Conservation (phyloP, 176 grass and related monocot genomes). For the Olyra latifolia region DNA sequence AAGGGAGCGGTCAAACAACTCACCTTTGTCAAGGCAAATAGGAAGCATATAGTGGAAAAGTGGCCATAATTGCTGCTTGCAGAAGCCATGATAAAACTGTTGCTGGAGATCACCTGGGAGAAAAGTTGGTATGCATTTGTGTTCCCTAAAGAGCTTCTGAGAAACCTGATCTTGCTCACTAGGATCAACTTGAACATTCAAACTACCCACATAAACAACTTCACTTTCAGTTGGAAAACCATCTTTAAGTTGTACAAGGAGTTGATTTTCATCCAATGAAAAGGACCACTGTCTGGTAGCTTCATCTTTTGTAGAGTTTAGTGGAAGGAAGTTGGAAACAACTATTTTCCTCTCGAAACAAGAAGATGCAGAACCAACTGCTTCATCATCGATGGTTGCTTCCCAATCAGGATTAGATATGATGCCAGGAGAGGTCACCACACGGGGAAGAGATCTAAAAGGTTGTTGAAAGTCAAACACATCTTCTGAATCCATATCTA, state of each 20-base stretch:
- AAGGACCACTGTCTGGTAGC: constrained; percentile 60
- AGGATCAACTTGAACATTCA: constrained; percentile 69
- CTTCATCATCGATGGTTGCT: constrained; percentile 35
- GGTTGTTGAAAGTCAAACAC: constrained; percentile 43
- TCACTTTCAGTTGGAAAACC: constrained; percentile 57
- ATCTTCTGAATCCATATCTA: constrained; percentile 50
- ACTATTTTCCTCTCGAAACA: constrained; percentile 57
- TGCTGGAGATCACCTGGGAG: constrained; percentile 56
- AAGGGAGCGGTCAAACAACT: constrained; percentile 65
- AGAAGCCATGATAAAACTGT: constrained; percentile 77
- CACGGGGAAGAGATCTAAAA: constrained; percentile 51
- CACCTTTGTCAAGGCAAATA: constrained; percentile 72
- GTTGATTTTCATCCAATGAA: constrained; percentile 63
- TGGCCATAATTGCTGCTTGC: constrained; percentile 82
- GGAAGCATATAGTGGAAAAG: constrained; percentile 94
- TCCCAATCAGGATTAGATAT: constrained; percentile 51
- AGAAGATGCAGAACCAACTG: constrained; percentile 24
- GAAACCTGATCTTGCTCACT: constrained; percentile 69
- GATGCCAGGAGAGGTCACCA: constrained; percentile 47
- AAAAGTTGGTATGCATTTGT: constrained; percentile 76
- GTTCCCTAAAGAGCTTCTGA: constrained; percentile 64
- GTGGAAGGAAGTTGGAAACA: constrained; percentile 80
- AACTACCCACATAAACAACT: constrained; percentile 68
- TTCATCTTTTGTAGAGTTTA: constrained; percentile 62
- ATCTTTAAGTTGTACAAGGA: constrained; percentile 78